Base-by-base conservation (phyloP, 352 stramenopile species). In the Discostella stelligera region DNA sequence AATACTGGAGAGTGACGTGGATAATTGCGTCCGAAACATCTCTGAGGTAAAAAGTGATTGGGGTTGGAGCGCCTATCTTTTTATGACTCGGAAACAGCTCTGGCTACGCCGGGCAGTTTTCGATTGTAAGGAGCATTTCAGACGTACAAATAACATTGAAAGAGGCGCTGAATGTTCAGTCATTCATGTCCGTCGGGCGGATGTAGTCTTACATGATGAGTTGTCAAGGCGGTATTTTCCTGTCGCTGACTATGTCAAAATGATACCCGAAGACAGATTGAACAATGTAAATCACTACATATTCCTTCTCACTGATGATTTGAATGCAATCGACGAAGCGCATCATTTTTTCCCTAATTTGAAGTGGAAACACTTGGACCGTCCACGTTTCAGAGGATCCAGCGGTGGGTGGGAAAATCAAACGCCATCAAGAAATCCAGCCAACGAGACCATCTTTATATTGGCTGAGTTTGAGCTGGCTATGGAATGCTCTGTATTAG, bases 271-370 rank as follows among this genome's bases (percentile, higher is more conserved):
- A 30, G 25, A 63, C 55, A 79, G 46, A 61, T 63, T 77, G 60
- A 56, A 25, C 14, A 30, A 74, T 61, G 16, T 41, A 2, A 68
- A 75, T 64, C 67, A 74, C 16, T 59, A 50, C 73, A 52, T 73
- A 37, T 53, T 75, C 3, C 37, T 75, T 8, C 50, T 84, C 4
- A 84, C 80, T 9, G 80, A 87, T 56, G 79, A 86, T 74, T 32
- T 49, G 0, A 81, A 77, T 74, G 79, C 79, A 39, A 73, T 74
- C 25, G 59, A 64, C 32, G 62, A 68, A 76, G 50, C 66, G 16
- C 39, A 66, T 41, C 25, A 68, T 18, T 64, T 71, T 49, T 77
- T 68, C 55, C 53, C 60, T 16, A 61, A 70, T 21, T 71, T 76
- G 32, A 66, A 74, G 39, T 84, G 77, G 77, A 74, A 60, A 52